phyloP scores from a whole-genome alignment of 2,329 filamentous ascomycete genomes.

The Orbilia javanica region DNA sequence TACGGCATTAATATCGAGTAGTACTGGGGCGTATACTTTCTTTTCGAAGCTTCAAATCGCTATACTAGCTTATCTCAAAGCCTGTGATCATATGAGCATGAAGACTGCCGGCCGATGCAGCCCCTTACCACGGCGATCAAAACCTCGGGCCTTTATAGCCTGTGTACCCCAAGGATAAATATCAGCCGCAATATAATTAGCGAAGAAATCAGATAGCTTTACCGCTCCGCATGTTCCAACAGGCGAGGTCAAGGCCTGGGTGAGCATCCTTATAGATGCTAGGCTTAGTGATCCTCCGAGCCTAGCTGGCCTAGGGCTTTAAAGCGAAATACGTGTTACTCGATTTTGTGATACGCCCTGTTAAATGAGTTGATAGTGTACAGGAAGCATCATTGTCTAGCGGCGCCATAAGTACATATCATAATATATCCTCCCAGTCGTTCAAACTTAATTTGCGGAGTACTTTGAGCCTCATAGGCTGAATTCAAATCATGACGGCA shows the following conservation, averaged over 20 bases:
- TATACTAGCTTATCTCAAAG: not conserved
- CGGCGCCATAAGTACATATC: not conserved
- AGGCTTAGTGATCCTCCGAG: not conserved
- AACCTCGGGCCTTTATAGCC: not conserved
- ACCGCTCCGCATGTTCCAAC: constrained; percentile 12
- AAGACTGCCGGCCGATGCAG: not conserved
- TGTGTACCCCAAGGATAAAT: constrained; percentile 8
- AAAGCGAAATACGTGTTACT: not conserved
- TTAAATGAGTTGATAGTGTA: not conserved
- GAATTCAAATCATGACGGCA: not conserved
- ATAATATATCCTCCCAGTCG: not conserved
- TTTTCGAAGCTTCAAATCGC: not conserved
- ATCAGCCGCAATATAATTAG: constrained; percentile 20
- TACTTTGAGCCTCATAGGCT: not conserved
- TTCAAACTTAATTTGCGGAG: not conserved
- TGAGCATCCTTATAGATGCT: not conserved
- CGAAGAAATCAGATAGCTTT: constrained; percentile 8
- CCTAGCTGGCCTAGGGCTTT: not conserved
- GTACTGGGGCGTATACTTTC: no score
- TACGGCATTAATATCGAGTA: no score
- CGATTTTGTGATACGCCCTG: not conserved
- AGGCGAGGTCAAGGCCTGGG: constrained; percentile 1
- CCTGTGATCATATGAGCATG: constrained; percentile 13
- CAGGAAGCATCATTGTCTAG: no score
- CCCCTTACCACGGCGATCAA: constrained; percentile 15